phyloP scores from a whole-genome alignment of 2,329 filamentous ascomycete species.

The Podosphaera xanthii region DNA sequence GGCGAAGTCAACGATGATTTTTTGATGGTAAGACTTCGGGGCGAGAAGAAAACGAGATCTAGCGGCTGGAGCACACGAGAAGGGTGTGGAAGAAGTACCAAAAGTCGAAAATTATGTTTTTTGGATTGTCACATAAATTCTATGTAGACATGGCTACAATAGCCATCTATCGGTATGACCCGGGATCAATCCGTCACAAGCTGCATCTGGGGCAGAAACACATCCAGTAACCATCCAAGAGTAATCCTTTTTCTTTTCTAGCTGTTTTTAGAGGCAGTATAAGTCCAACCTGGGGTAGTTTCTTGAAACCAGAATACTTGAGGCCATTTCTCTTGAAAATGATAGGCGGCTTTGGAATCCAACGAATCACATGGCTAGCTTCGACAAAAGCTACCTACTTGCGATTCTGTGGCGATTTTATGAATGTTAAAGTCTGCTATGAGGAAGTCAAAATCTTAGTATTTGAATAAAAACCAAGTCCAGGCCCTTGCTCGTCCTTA shows the following conservation, averaged over 20 bases:
- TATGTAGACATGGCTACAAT: background rate
- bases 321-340: constrained; percentile 9
- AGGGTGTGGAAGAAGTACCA: constrained; percentile 8
- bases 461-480: background rate
- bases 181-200: background rate
- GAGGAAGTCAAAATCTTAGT: background rate
- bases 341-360: constrained; percentile 9
- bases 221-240: constrained; percentile 7
- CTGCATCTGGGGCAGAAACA: constrained; percentile 13
- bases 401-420: constrained; percentile 5
- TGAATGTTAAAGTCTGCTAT: background rate
- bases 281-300: constrained; percentile 9
- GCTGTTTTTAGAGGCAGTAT: constrained; percentile 12
- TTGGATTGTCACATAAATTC: background rate
- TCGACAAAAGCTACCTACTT: constrained; percentile 13
- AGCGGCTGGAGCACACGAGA: constrained; percentile 18
- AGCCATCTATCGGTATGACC: background rate
- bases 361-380: constrained; percentile 8
- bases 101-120: background rate
- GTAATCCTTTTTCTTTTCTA: constrained; percentile 16
- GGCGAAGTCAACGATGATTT: background rate
- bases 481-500: too few species aligned
- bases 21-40: background rate
- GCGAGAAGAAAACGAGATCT: constrained; percentile 15
- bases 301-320: constrained; percentile 2